Evolutionary conservation across 371 early-diverging fungal species (phyloP).

Genomic region (Syncephalis plumigaleata): DNA sequence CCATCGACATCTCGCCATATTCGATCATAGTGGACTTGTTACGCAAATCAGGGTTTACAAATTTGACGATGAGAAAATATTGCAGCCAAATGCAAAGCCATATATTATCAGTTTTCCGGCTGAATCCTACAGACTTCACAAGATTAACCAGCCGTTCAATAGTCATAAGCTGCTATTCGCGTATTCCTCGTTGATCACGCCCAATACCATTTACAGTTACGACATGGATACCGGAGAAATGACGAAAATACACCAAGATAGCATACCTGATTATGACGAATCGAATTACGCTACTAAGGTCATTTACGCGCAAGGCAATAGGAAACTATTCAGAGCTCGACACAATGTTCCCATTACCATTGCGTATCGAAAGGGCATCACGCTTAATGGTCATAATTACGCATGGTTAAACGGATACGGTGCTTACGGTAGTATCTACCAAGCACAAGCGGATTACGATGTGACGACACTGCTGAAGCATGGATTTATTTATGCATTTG

Average conservation of each 20-base stretch:
- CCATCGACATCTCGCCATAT: no score
- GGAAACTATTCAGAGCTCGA: constrained; percentile 21
- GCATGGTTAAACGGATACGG: constrained; percentile 4
- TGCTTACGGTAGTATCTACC: constrained; percentile 1
- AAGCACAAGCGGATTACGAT: not conserved
- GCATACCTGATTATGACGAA: constrained; percentile 20
- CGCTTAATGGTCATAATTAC: not conserved
- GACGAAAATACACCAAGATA: constrained; percentile 21
- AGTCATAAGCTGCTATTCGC: no score
- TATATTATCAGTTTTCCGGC: no score
- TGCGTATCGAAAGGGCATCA: not conserved
- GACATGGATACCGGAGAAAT: no score
- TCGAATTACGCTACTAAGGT: constrained; percentile 37
- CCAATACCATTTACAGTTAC: no score
- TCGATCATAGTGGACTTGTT: no score
- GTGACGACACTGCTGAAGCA: constrained; percentile 5
- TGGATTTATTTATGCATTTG: constrained; percentile 39
- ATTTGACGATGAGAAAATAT: no score
- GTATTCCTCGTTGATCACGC: no score
- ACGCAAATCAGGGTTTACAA: no score
- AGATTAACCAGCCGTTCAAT: no score
- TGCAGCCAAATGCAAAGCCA: no score
- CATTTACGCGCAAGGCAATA: constrained; percentile 19
- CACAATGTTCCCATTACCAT: constrained; percentile 17
- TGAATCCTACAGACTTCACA: no score